phyloP scores from a whole-genome alignment of 495 filamentous ascomycete species.

The Lophiostoma macrostomum region DNA sequence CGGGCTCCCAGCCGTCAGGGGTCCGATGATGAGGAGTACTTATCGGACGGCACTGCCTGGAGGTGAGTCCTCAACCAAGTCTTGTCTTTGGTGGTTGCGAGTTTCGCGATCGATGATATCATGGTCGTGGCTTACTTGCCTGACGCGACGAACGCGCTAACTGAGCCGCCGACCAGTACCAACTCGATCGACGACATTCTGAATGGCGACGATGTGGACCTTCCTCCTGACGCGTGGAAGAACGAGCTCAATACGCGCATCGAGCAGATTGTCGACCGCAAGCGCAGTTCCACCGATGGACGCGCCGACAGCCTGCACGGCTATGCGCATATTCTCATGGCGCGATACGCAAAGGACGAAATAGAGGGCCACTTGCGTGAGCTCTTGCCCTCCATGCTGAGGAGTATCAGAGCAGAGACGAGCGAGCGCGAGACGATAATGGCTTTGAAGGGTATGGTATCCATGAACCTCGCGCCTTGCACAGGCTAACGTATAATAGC shows the following conservation, averaged over 20 bases:
- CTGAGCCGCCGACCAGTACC: slow-evolving; percentile 30
- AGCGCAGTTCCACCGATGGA: slow-evolving; percentile 75
- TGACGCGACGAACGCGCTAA: slow-evolving; percentile 11
- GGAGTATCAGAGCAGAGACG: slow-evolving; percentile 66
- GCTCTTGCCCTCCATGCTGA: slow-evolving; percentile 67
- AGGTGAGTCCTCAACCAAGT: slow-evolving; percentile 56
- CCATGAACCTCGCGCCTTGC: too few species aligned
- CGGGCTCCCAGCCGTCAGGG: slow-evolving; percentile 49
- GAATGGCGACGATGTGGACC: slow-evolving; percentile 51
- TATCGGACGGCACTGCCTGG: slow-evolving; percentile 66
- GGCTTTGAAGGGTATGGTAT: slow-evolving; percentile 59
- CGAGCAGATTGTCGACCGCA: slow-evolving; percentile 79
- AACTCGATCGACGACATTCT: slow-evolving; percentile 57
- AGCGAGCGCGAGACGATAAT: slow-evolving; percentile 70
- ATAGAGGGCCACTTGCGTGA: slow-evolving; percentile 60
- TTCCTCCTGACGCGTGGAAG: slow-evolving; percentile 57
- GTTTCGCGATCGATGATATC: slow-evolving; percentile 12
- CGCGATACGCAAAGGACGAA: slow-evolving; percentile 68
- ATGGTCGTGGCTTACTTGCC: slow-evolving; percentile 6
- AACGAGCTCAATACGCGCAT: slow-evolving; percentile 69
- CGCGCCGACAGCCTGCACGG: slow-evolving; percentile 68
- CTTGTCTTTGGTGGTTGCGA: background rate
- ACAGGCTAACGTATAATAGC: slow-evolving; percentile 42
- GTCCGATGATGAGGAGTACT: slow-evolving; percentile 79
- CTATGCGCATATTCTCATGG: slow-evolving; percentile 70